Evolutionary conservation across 176 grass and related monocot species (phyloP), one percentile per base, ranked within the genome.

Genomic region (Bromus sterilis): DNA sequence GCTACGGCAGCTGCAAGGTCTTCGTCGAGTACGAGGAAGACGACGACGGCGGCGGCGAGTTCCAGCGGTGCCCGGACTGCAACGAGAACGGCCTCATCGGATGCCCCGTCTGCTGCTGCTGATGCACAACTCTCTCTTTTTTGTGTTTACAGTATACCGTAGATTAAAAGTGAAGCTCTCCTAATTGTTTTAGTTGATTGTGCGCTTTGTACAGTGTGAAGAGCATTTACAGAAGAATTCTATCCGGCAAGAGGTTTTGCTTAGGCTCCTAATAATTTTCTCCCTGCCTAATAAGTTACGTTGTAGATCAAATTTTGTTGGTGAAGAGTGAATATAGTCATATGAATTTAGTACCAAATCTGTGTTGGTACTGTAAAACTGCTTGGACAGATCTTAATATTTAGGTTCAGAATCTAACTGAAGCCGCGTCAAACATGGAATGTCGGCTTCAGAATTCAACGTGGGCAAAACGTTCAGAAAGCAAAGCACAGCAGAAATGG

Each of bases 71-170:
- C 71, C 55, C 82, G n/a, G 87, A 92, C 33, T 94, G 94, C 90
- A 94, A 97, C 16, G 91, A 97, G 85, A 89, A 94, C 62, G 94
- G 94, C 3, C 86, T 94, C 73, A 62, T 97, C 29, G 78, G 89
- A 51, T 92, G 91, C 63, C 82, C 87, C 11, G 84, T 90, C n/a
- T 97, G 92, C 46, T 80, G 85, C 74, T 94, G 68, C 49, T 75
- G 75, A 88, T 83, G 24, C n/a, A n/a, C n/a, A n/a, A n/a, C n/a
- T n/a, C n/a, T n/a, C 42, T 49, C 33, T 33, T 35, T 81, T 78
- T 34, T 30, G 15, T 1, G 8, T 3, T 61, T 42, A 31, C 37
- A 40, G 57, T 57, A 6, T 35, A 75, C 6, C 48, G 32, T 77
- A 81, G 82, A 70, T 64, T 33, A 55, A 59, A n/a, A n/a, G n/a